Percentiles rank a stretch among this genome's conserved stretches.
Evolutionary conservation across 2,329 filamentous ascomycete species (phyloP).

Genomic region (Xylaria sp.): DNA sequence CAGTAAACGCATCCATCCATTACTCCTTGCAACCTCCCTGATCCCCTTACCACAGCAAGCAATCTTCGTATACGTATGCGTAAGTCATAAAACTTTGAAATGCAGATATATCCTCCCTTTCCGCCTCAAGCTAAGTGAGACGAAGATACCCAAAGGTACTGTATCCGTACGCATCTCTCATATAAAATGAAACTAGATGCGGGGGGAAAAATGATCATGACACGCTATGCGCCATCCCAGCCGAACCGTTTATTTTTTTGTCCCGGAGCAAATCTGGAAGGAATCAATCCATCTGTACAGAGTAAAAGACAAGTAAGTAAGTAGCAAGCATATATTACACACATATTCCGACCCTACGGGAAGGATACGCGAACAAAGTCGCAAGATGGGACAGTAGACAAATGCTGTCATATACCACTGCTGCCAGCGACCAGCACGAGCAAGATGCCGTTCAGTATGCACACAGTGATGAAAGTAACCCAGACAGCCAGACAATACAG

Average conservation of each 20-base stretch:
- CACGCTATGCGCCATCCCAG: neutral
- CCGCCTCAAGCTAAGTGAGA: neutral
- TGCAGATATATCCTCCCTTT: neutral
- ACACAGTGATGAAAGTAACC: constrained; percentile 51
- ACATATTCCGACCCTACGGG: too few relatives aligned
- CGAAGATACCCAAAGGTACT: neutral
- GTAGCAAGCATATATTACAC: neutral
- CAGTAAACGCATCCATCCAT: neutral
- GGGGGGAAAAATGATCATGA: neutral
- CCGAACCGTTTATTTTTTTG: neutral
- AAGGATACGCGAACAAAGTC: too few relatives aligned
- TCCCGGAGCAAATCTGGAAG: neutral
- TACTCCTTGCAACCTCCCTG: neutral
- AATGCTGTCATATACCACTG: constrained; percentile 35
- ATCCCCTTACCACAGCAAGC: neutral
- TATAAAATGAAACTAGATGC: neutral
- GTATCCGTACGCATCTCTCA: neutral
- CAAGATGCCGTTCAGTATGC: constrained; percentile 56
- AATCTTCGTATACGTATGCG: neutral
- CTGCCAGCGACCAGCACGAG: constrained; percentile 57
- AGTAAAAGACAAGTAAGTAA: neutral
- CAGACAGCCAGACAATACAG: constrained; percentile 52
- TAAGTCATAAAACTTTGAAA: neutral
- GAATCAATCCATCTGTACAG: neutral
- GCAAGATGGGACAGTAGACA: neutral